Evolutionary conservation across 2,329 filamentous ascomycete species (phyloP).

Genomic region (Macrophomina pseudophaseolina): DNA sequence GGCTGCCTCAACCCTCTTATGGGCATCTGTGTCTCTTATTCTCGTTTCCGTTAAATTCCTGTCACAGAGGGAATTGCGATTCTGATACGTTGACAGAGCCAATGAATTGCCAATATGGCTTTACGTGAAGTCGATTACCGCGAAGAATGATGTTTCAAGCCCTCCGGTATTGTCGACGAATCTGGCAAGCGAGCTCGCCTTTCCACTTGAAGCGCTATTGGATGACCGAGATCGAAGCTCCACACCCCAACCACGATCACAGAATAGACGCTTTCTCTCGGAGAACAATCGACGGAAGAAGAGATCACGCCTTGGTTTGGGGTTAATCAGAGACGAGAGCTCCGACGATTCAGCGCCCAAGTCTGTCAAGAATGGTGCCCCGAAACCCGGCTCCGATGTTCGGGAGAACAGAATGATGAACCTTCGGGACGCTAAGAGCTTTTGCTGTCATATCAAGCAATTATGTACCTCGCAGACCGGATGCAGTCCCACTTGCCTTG

Average conservation of each 20-base stretch:
- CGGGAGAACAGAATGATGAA: constrained; percentile 28
- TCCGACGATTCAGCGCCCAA: neutral
- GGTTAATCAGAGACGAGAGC: neutral
- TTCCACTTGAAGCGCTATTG: neutral
- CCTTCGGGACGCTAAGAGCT: constrained; percentile 34
- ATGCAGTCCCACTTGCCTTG: constrained; percentile 24
- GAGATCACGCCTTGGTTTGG: neutral
- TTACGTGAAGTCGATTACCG: constrained; percentile 33
- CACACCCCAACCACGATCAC: neutral
- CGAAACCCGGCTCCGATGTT: neutral
- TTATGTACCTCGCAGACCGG: constrained; percentile 22
- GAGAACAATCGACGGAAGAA: neutral
- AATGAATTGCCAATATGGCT: constrained; percentile 34
- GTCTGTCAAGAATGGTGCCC: neutral
- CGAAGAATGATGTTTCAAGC: neutral
- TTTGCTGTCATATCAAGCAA: constrained; percentile 34
- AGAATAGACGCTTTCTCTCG: neutral
- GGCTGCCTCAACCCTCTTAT: no score
- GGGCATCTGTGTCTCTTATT: no score
- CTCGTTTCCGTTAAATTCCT: no score
- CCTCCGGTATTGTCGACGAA: neutral
- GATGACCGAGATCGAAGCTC: neutral
- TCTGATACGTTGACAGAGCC: neutral
- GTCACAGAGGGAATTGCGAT: no score
- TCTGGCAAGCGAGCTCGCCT: neutral